Evolutionary conservation across 2,329 filamentous ascomycete species (phyloP).

Genomic region (Phymatotrichopsis omnivora): DNA sequence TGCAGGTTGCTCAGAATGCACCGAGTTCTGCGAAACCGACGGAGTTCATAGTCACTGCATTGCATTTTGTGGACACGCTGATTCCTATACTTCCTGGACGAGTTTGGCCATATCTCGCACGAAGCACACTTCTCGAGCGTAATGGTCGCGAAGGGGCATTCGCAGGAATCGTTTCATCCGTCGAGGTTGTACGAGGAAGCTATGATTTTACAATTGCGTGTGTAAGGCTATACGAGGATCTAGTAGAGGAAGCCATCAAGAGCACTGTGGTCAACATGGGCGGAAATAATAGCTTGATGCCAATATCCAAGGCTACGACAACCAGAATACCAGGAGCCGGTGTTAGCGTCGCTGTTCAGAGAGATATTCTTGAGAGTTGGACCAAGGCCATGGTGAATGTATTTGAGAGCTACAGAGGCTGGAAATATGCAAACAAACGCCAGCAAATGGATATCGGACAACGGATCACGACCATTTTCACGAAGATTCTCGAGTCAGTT

Average conservation of each 20-base stretch:
- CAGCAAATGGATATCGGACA: conserved; percentile 55
- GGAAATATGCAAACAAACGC: conserved; percentile 67
- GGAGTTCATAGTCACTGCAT: conserved; percentile 60
- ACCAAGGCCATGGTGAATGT: conserved; percentile 71
- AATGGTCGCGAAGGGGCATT: conserved; percentile 68
- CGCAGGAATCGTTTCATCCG: conserved; percentile 65
- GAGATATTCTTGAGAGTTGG: conserved; percentile 35
- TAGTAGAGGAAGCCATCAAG: conserved; percentile 64
- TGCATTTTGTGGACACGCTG: conserved; percentile 68
- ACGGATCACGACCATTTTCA: conserved; percentile 58
- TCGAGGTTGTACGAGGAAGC: conserved; percentile 66
- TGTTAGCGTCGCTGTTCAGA: conserved; percentile 29
- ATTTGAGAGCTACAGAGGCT: conserved; percentile 74
- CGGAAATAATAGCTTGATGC: conserved; percentile 49
- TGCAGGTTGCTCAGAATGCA: conserved; percentile 35
- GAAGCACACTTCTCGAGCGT: conserved; percentile 67
- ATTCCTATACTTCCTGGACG: conserved; percentile 64
- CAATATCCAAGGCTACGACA: conserved; percentile 44
- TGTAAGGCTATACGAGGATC: conserved; percentile 59
- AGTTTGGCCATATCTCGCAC: conserved; percentile 80
- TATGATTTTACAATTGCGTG: conserved; percentile 69
- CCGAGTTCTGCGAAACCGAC: conserved; percentile 50
- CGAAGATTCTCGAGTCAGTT: conserved; percentile 59
- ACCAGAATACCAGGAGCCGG: conserved; percentile 24
- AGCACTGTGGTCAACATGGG: conserved; percentile 51